Conservation (phyloP, 2,329 filamentous ascomycete species). For the Colletotrichum sp. region DNA sequence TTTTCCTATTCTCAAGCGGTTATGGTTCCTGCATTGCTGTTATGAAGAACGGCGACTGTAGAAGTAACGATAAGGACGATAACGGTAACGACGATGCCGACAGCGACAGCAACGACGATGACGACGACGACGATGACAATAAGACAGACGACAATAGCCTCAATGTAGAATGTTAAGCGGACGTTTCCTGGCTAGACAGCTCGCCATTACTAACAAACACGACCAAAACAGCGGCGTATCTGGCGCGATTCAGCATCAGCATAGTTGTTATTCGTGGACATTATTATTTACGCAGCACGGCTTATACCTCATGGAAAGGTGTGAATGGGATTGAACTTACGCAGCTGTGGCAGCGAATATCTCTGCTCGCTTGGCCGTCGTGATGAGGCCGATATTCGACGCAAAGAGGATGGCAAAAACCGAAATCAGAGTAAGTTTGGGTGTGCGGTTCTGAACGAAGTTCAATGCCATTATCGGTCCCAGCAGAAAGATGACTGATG, state of each 20-base stretch:
- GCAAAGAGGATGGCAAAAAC: constrained; percentile 22
- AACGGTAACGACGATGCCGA: too few relatives aligned
- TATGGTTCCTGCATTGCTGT: too few relatives aligned
- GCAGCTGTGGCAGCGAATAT: constrained; percentile 23
- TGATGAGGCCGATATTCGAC: constrained; percentile 13
- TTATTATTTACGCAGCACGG: rapidly evolving
- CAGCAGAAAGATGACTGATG: neutral
- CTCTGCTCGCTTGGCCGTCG: constrained; percentile 20
- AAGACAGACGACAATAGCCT: too few relatives aligned
- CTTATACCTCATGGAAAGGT: rapidly evolving
- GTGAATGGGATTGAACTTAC: neutral
- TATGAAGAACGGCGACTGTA: too few relatives aligned
- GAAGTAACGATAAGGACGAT: too few relatives aligned
- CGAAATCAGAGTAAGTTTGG: constrained; percentile 8
- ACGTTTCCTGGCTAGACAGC: neutral
- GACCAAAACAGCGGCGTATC: constrained; percentile 18
- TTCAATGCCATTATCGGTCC: constrained; percentile 11
- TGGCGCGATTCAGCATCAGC: neutral
- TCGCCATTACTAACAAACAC: constrained; percentile 6
- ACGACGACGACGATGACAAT: too few relatives aligned
- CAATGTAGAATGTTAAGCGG: rapidly evolving
- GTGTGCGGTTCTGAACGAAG: neutral
- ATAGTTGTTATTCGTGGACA: too few relatives aligned
- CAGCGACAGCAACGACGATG: too few relatives aligned
- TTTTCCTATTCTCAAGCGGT: too few relatives aligned